Evolutionary conservation across 192 early-diverging fungal species (phyloP).

Genomic region (Linnemannia schmuckeri): DNA sequence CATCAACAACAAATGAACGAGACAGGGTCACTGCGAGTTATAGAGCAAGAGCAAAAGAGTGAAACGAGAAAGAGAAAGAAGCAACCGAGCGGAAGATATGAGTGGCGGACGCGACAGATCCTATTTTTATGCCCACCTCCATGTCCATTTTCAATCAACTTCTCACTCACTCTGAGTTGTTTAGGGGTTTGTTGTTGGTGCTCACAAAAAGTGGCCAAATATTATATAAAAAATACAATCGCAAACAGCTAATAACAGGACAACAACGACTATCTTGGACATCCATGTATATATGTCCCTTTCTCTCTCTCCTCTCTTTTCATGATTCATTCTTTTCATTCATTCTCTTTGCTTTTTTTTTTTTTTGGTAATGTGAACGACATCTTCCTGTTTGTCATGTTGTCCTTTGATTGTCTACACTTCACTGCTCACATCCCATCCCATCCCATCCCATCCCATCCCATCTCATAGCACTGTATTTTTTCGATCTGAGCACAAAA

Average conservation of each 20-base stretch:
- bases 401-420: not conserved
- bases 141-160: not conserved
- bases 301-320: not conserved
- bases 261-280: not conserved
- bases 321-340: not conserved
- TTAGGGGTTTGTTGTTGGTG: not conserved
- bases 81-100: not conserved
- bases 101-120: not conserved
- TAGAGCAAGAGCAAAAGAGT: not conserved
- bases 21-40: not conserved
- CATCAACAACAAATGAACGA: not conserved
- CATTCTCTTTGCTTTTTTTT: not conserved
- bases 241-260: not conserved
- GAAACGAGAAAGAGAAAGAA: conserved; percentile 8
- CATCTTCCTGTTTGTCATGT: not conserved
- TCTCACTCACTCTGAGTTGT: not conserved
- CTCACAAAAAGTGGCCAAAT: not conserved
- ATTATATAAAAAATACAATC: not conserved
- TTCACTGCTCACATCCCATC: not conserved
- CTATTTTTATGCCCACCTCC: not conserved
- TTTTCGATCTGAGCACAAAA: conserved; percentile 5
- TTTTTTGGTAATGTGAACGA: not conserved
- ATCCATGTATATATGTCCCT: not conserved
- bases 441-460: not conserved
- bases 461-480: not conserved